phyloP scores from a whole-genome alignment of 495 filamentous ascomycete genomes.

The Thozetella sp. region DNA sequence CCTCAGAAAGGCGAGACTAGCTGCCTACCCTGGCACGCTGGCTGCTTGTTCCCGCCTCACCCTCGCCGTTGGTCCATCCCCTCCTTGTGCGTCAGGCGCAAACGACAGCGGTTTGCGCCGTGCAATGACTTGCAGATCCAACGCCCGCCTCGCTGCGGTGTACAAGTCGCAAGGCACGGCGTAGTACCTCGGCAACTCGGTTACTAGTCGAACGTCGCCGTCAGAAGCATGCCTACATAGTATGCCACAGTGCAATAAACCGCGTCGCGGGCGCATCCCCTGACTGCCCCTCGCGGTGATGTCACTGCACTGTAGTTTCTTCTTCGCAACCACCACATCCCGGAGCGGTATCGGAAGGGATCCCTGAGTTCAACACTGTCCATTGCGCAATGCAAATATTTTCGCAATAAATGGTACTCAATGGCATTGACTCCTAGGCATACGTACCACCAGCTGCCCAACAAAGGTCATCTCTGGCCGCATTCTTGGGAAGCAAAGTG shows the following conservation, averaged over 20 bases:
- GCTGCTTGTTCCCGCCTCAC: too few relatives aligned
- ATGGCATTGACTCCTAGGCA: conserved; percentile 2
- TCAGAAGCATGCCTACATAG: too few relatives aligned
- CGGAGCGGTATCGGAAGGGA: not conserved
- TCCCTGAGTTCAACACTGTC: not conserved
- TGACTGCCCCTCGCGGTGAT: not conserved
- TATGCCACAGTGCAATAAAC: too few relatives aligned
- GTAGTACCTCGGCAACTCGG: not conserved
- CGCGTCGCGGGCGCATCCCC: too few relatives aligned
- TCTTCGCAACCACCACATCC: not conserved
- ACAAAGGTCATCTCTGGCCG: too few relatives aligned
- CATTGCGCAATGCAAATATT: not conserved
- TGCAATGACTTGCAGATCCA: not conserved
- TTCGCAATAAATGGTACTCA: not conserved
- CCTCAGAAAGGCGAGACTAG: too few relatives aligned
- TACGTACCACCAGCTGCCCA: too few relatives aligned
- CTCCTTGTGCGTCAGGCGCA: too few relatives aligned
- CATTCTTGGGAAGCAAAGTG: too few relatives aligned
- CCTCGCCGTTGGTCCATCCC: too few relatives aligned
- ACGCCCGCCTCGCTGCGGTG: not conserved
- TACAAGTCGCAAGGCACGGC: not conserved
- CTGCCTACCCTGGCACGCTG: too few relatives aligned
- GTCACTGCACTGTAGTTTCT: not conserved
- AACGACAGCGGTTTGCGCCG: not conserved
- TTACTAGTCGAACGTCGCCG: too few relatives aligned